A percentile compares a stretch with the other conserved stretches of the same genome.
phyloP scores from a whole-genome alignment of 768 basidiomycete species.

The Leccinellum luteum region DNA sequence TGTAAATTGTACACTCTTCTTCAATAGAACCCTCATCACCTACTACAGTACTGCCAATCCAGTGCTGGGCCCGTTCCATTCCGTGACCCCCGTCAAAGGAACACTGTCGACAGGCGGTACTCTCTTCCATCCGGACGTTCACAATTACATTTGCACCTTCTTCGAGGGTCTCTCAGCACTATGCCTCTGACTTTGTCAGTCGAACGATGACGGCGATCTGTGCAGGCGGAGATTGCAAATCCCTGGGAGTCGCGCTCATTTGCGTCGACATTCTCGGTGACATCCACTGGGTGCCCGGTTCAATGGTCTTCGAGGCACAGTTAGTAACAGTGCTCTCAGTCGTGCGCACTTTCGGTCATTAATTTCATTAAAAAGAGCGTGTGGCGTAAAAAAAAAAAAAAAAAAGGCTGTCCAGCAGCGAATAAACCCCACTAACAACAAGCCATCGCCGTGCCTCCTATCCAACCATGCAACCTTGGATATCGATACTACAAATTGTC shows the following conservation, averaged over 20 bases:
- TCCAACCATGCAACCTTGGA: not conserved
- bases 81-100: not conserved
- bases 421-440: constrained; percentile 8
- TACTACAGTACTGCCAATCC: constrained; percentile 9
- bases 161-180: not conserved
- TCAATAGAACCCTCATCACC: not conserved
- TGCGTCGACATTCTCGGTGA: too few relatives aligned
- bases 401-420: constrained; percentile 21
- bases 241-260: constrained; percentile 16
- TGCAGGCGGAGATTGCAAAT: constrained; percentile 10
- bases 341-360: not conserved
- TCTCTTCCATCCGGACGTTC: constrained; percentile 5
- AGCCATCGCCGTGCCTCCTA: constrained; percentile 3
- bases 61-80: constrained; percentile 1
- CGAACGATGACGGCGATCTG: constrained; percentile 2
- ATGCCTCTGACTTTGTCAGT: constrained; percentile 3
- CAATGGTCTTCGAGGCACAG: not conserved
- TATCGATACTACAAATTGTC: not conserved
- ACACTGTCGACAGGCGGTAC: not conserved
- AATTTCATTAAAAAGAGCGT: constrained; percentile 13
- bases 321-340: not conserved
- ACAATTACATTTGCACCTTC: constrained; percentile 9
- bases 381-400: not conserved
- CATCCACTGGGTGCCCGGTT: not conserved
- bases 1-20: too few relatives aligned